Evolutionary conservation across 129 eudicot genomes (phyloP), one percentile per base, ranked within the genome.

Genomic region (Smallanthus sonchifolius): DNA sequence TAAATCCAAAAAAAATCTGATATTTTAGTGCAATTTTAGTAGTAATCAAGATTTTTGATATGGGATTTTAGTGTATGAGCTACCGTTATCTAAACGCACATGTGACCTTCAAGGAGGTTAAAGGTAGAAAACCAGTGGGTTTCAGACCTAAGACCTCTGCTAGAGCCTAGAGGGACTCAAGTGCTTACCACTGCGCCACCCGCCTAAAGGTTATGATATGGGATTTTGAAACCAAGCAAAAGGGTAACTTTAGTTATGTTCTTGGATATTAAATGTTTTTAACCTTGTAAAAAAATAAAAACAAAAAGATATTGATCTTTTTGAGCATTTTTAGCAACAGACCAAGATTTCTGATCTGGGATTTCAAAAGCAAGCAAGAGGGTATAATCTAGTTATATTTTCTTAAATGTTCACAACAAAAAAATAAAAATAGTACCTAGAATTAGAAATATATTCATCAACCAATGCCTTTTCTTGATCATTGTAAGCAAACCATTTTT

Each of bases 401-500:
- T 60, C 36, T 49, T 71, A 48, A 38, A 68, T 34, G 59, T 43
- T 61, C 65, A 20, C 66, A 78, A 13, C 19, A 0, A 37, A 44
- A 15, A 9, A 43, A 64, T 42, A 52, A 47, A 49, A 28, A 49
- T 15, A 35, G 64, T 77, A 81, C 88, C 85, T 81, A 66, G 43
- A 63, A 10, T 65, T 51, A 61, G 84, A 76, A 61, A 82, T 72
- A 76, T 79, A 76, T 60, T 72, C 32, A 44, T 62, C 81, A 76
- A 85, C 84, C 70, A 67, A 44, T 52, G 45, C 66, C 62, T 79
- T 83, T 48, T 86, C 85, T 32, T 82, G 65, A 69, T 73, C 83
- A 73, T 65, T 67, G 68, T 73, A 86, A 42, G 73, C 52, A 37
- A 79, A 76, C 90, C 90, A 83, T 65, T 71, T 77, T 48, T 85